Conservation (phyloP, 768 basidiomycete genomes). For the Psilocybe subaeruginosa region DNA sequence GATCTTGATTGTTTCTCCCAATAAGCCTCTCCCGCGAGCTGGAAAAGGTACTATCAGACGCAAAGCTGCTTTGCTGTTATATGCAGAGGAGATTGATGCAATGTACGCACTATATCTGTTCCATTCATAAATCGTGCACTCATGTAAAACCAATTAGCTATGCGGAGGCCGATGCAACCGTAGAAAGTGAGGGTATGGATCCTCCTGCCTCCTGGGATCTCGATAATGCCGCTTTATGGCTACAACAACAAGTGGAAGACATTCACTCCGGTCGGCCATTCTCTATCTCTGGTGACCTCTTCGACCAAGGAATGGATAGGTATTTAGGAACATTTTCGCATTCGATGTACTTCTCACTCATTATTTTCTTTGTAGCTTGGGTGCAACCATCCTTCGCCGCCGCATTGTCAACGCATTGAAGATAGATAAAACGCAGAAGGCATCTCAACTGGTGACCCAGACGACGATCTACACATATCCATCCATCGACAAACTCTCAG, state of each 20-base stretch:
- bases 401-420: slow-evolving; percentile 19
- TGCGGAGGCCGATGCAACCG: background rate
- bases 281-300: background rate
- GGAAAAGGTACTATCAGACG: slow-evolving; percentile 52
- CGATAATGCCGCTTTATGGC: slow-evolving; percentile 17
- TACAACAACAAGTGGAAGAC: slow-evolving; percentile 19
- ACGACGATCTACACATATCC: slow-evolving; percentile 20
- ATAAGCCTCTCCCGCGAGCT: slow-evolving; percentile 44
- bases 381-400: slow-evolving; percentile 23
- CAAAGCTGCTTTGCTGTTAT: slow-evolving; percentile 42
- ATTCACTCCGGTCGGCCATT: slow-evolving; percentile 3
- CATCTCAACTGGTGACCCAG: slow-evolving; percentile 2
- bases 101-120: slow-evolving; percentile 34
- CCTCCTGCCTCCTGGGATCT: background rate
- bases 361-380: slow-evolving; percentile 12
- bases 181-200: background rate
- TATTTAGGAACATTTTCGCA: background rate
- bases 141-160: background rate
- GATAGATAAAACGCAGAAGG: background rate
- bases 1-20: slow-evolving; percentile 41
- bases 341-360: background rate
- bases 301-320: slow-evolving; percentile 24
- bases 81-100: slow-evolving; percentile 49
- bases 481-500: slow-evolving; percentile 10
- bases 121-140: background rate